Evolutionary conservation across 495 filamentous ascomycete genomes (phyloP), one percentile per base, ranked within the genome.

Genomic region (Neurospora africana): DNA sequence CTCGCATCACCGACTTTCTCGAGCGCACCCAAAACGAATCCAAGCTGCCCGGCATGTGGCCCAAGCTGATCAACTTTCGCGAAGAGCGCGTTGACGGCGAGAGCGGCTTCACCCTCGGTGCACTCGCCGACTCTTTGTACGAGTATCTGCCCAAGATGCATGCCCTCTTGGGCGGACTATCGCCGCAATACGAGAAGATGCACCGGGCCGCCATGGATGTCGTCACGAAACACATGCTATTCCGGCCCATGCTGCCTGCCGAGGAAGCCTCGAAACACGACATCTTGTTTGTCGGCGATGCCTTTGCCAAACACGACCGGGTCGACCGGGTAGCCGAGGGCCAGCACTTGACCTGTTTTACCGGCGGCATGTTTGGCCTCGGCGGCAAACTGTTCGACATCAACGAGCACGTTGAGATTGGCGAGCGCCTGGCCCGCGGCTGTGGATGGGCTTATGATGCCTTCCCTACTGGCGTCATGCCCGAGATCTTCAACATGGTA

Each of bases 291-390:
- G 82, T 85, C 0, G 84, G 89, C 1, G 80, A 78, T 38, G 76
- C 74, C 2, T 67, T 73, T 67, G 74, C 76, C 4, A 67, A 69
- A 6, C 44, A 72, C 3, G 70, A 73, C 4, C 70, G 61, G 9
- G 68, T 77, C n/a, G 61, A 78, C n/a, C 73, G 77, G 4, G 77
- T 78, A 15, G 53, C 80, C 4, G 80, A 84, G 67, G 76, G 75
- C 13, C 82, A 86, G 73, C 84, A 87, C 76, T 76, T 85, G 2
- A 76, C 78, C 36, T 97, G 95, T 78, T 98, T 97, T 76, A 87
- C 87, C 1, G 94, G 94, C 9, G 94, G 93, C 35, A 97, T 97
- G 94, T 88, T 95, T 65, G 94, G 88, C 11, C 82, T 98, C 58
- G 94, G 92, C 33, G 90, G 91, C 38, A 92, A 88, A 77, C 83